Percentiles rank a stretch among this genome's conserved stretches.
Conservation (phyloP, 768 basidiomycete species). For the Pisolithus albus region DNA sequence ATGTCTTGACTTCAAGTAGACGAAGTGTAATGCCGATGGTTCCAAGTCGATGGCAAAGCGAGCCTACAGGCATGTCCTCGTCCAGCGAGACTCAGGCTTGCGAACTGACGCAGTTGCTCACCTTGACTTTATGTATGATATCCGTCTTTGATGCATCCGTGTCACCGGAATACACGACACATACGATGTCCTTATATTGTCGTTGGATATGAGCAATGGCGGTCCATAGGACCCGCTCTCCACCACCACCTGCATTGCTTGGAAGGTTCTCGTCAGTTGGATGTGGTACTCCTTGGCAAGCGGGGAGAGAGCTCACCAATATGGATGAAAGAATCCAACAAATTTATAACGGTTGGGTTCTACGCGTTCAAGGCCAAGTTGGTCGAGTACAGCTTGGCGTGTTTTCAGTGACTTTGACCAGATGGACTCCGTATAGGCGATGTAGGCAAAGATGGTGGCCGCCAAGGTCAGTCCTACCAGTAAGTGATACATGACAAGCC, state of each 20-base stretch:
- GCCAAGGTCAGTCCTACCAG: slow-evolving; percentile 9
- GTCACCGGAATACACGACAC: slow-evolving; percentile 88
- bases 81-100: not conserved
- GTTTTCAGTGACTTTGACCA: slow-evolving; percentile 15
- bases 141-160: slow-evolving; percentile 67
- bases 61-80: slow-evolving; percentile 36
- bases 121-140: slow-evolving; percentile 79
- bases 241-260: slow-evolving; percentile 95
- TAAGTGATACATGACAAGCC: slow-evolving; percentile 8
- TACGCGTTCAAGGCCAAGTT: slow-evolving; percentile 6
- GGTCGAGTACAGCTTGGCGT: slow-evolving; percentile 17
- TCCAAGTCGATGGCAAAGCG: slow-evolving; percentile 76
- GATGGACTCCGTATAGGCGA: slow-evolving; percentile 18
- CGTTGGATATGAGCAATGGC: slow-evolving; percentile 75
- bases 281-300: not conserved
- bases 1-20: slow-evolving; percentile 65
- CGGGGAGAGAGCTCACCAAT: slow-evolving; percentile 56
- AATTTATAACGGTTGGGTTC: slow-evolving; percentile 27
- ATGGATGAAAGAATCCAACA: slow-evolving; percentile 91
- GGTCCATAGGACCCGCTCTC: slow-evolving; percentile 93
- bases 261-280: slow-evolving; percentile 30
- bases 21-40: slow-evolving; percentile 63
- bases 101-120: slow-evolving; percentile 21
- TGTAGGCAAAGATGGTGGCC: slow-evolving; percentile 13
- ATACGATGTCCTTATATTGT: slow-evolving; percentile 55